A percentile compares a stretch with the other conserved stretches of the same genome.
These are phyloP conservation scores for Pseudogymnoascus sp. DNA, from an alignment of 2,329 filamentous ascomycete genomes.

Conservation along the genomic window DNA sequence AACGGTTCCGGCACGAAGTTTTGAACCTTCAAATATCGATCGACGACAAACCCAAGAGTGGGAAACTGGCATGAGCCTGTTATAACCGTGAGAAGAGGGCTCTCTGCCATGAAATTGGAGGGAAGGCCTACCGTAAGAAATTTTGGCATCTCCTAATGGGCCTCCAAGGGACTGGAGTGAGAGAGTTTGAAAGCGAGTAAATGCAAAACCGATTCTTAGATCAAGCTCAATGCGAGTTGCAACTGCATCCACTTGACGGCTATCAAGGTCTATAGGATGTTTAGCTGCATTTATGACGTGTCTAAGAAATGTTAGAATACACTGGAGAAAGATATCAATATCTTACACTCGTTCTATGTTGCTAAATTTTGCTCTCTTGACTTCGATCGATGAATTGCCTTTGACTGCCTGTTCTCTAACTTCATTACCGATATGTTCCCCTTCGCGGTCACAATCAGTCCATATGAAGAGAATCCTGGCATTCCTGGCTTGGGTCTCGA, in stretches of 20 bases:
- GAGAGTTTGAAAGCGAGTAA: conserved; percentile 79
- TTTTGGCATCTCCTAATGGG: conserved; percentile 50
- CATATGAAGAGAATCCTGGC: conserved; percentile 81
- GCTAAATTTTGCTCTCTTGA: conserved; percentile 85
- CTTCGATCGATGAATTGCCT: conserved; percentile 63
- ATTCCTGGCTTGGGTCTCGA: conserved; percentile 65
- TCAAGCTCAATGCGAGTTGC: conserved; percentile 85
- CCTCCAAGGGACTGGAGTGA: conserved; percentile 66
- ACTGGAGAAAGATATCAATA: conserved; percentile 9
- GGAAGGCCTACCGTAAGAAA: conserved; percentile 13
- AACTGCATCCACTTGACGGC: conserved; percentile 80
- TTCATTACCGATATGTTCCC: conserved; percentile 90
- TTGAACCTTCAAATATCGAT: conserved; percentile 86
- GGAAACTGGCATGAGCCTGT: conserved; percentile 89
- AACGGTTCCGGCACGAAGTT: conserved; percentile 91
- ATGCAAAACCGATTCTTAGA: conserved; percentile 82
- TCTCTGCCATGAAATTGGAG: not conserved
- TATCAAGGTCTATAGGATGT: conserved; percentile 68
- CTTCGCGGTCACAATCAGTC: conserved; percentile 98
- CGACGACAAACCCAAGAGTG: conserved; percentile 92
- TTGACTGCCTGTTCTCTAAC: conserved; percentile 72
- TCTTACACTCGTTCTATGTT: conserved; percentile 85
- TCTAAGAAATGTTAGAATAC: conserved; percentile 34
- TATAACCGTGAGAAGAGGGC: conserved; percentile 11
- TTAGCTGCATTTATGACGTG: conserved; percentile 81